phyloP scores from a whole-genome alignment of 2,329 filamentous ascomycete genomes.

The Cordyceps pruinosa region DNA sequence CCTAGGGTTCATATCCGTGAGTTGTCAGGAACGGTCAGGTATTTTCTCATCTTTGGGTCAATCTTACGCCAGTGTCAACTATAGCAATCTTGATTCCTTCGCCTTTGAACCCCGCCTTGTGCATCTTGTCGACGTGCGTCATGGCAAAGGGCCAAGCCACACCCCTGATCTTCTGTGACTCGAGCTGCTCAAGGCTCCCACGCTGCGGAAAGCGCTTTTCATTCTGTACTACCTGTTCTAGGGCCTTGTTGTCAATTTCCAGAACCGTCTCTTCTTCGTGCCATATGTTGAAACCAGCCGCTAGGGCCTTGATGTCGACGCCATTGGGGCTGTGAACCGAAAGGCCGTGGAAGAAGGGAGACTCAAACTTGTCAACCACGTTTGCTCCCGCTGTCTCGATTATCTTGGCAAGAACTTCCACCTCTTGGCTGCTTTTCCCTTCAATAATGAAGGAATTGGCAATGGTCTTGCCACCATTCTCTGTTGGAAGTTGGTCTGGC shows the following conservation, averaged over 20 bases:
- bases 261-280: not conserved
- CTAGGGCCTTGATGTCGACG: not conserved
- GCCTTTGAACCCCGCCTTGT: conserved; percentile 34
- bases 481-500: not conserved
- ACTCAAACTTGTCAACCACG: not conserved
- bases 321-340: not conserved
- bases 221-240: not conserved
- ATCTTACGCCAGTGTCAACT: conserved; percentile 39
- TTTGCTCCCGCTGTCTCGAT: not conserved
- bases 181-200: not conserved
- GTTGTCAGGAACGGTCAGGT: too few relatives aligned
- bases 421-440: not conserved
- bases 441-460: not conserved
- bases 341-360: not conserved
- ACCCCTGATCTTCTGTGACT: conserved; percentile 17
- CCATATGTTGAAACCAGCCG: not conserved
- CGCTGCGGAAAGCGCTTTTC: not conserved
- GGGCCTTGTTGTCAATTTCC: not conserved
- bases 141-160: conserved; percentile 38
- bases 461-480: not conserved
- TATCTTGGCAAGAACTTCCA: not conserved
- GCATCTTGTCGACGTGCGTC: conserved; percentile 43
- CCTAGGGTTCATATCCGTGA: not conserved
- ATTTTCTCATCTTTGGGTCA: not conserved
- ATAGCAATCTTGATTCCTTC: conserved; percentile 40